Evolutionary conservation across 2,329 filamentous ascomycete genomes (phyloP).

Genomic region (Venturia effusa): DNA sequence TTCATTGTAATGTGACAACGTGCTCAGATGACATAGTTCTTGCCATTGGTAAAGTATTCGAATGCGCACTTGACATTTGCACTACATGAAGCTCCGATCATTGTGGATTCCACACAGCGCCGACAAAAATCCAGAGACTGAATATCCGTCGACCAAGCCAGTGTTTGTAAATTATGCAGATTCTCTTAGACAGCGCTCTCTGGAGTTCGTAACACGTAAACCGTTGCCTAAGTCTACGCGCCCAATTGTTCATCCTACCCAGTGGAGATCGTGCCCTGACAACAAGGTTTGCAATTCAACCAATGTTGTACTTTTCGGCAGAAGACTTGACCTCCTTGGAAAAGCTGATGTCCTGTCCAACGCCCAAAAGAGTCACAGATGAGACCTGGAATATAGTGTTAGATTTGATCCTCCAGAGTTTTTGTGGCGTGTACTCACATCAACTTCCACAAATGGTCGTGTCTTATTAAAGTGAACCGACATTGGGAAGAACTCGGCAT

Average conservation of each 20-base stretch:
- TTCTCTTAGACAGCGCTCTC: background rate
- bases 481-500: slow-evolving; percentile 98
- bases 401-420: background rate
- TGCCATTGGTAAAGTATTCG: no score
- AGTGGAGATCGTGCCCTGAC: background rate
- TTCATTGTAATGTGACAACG: no score
- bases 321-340: slow-evolving; percentile 70
- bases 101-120: no score
- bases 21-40: no score
- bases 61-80: no score
- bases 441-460: slow-evolving; percentile 79
- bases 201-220: background rate
- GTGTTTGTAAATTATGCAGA: background rate
- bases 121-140: background rate
- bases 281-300: background rate
- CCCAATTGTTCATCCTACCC: background rate
- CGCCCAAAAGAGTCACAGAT: slow-evolving; percentile 59
- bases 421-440: slow-evolving; percentile 51
- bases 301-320: slow-evolving; percentile 66
- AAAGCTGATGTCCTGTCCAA: slow-evolving; percentile 70
- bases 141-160: background rate
- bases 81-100: no score
- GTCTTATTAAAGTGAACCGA: slow-evolving; percentile 78
- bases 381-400: slow-evolving; percentile 40
- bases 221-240: background rate